Conservation (phyloP, 129 eudicot genomes). For the Flaveria trinervia region DNA sequence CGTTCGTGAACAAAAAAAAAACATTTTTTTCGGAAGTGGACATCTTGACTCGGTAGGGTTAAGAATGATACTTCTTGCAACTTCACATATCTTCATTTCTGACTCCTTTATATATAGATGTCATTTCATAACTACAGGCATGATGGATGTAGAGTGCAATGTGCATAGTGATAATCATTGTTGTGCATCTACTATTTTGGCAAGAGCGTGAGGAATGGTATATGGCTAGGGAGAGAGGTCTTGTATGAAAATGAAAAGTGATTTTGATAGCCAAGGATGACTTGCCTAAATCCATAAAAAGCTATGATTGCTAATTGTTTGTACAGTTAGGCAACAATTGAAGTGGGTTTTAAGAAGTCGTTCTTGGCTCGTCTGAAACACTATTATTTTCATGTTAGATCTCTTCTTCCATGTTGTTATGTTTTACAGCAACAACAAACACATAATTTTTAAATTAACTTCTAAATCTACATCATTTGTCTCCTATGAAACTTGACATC, state of each 20-base stretch:
- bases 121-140: constrained; percentile 15
- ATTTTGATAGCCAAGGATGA: constrained; percentile 75
- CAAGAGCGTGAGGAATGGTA: not conserved
- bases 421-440: no score
- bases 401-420: constrained; percentile 36
- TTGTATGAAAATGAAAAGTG: constrained; percentile 51
- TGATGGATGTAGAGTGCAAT: constrained; percentile 9
- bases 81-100: constrained; percentile 11
- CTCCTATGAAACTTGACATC: no score
- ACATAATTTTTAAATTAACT: no score
- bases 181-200: not conserved
- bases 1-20: constrained; percentile 9
- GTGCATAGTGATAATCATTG: constrained; percentile 2
- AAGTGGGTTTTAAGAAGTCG: constrained; percentile 42
- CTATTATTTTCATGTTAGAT: constrained; percentile 60
- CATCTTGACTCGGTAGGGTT: constrained; percentile 20
- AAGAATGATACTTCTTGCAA: constrained; percentile 30
- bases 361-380: constrained; percentile 40
- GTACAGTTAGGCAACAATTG: constrained; percentile 10
- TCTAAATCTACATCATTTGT: no score
- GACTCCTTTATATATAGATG: constrained; percentile 30
- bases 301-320: not conserved
- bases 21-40: constrained; percentile 30
- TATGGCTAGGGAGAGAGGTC: constrained; percentile 33
- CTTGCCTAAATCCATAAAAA: constrained; percentile 59